A percentile compares a stretch with the other conserved stretches of the same genome.
These are phyloP conservation scores for Coniochaeta ligniaria DNA, from an alignment of 2,329 filamentous ascomycete genomes.

Conservation along the genomic window DNA sequence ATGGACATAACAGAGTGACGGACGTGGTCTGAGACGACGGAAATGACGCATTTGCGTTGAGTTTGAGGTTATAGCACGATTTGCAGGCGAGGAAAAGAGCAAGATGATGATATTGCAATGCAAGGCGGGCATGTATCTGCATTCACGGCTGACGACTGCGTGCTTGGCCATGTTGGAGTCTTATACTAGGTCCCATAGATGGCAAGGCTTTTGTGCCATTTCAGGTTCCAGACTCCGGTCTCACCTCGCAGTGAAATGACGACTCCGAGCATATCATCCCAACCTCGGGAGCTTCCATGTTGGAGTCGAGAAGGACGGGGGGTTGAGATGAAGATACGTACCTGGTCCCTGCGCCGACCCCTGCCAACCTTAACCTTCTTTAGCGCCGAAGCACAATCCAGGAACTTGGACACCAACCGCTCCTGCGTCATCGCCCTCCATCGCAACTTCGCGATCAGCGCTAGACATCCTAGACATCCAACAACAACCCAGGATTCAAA, in stretches of 20 bases:
- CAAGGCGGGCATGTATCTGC: not conserved
- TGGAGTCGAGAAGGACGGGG: not conserved
- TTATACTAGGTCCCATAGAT: not conserved
- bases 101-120: not conserved
- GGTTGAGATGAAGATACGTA: not conserved
- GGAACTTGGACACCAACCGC: not conserved
- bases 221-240: not conserved
- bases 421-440: constrained; percentile 9
- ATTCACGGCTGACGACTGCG: not conserved
- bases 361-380: constrained; percentile 1
- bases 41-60: not conserved
- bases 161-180: not conserved
- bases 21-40: not conserved
- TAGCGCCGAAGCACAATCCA: not conserved
- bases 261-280: too few relatives aligned
- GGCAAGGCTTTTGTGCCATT: not conserved
- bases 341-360: not conserved
- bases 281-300: too few relatives aligned
- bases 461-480: not conserved
- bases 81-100: not conserved
- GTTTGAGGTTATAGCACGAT: not conserved
- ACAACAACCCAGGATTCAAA: not conserved
- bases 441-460: not conserved
- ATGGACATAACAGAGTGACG: not conserved
- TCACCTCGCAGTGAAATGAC: too few relatives aligned